Evolutionary conservation across 441 rosid species (phyloP).

Genomic region (Jatropha podagrica): DNA sequence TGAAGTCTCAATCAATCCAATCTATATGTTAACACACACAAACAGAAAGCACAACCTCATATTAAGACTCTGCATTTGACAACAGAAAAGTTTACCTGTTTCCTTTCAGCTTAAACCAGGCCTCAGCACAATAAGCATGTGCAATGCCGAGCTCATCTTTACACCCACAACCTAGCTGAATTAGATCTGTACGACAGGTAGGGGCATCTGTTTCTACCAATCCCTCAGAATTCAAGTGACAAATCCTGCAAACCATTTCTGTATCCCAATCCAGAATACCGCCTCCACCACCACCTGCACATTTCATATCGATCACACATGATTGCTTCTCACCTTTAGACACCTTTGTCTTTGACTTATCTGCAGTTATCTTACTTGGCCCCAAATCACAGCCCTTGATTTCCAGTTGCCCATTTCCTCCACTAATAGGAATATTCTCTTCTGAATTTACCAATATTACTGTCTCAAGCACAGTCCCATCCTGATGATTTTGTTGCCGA

Average conservation of each 20-base stretch:
- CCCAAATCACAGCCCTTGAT: slow-evolving; percentile 22
- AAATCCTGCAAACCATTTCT: slow-evolving; percentile 76
- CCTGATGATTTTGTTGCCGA: slow-evolving; percentile 31
- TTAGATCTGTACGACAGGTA: slow-evolving; percentile 38
- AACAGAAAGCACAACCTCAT: background rate
- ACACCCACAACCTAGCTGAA: slow-evolving; percentile 83
- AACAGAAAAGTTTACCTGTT: slow-evolving; percentile 56
- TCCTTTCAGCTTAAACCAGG: slow-evolving; percentile 90
- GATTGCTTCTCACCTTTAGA: slow-evolving; percentile 39
- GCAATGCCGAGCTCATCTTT: slow-evolving; percentile 87
- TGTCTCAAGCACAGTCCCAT: slow-evolving; percentile 31
- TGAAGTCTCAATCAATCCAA: slow-evolving; percentile 12
- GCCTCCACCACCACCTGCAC: slow-evolving; percentile 30
- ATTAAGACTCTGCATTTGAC: background rate
- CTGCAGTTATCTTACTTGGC: slow-evolving; percentile 28
- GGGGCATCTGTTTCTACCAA: slow-evolving; percentile 27
- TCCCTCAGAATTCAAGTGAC: slow-evolving; percentile 70
- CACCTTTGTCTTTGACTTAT: slow-evolving; percentile 33
- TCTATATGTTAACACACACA: background rate
- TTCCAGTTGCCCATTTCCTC: slow-evolving; percentile 23
- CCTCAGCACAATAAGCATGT: slow-evolving; percentile 80
- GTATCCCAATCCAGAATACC: slow-evolving; percentile 38
- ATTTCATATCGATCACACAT: slow-evolving; percentile 43
- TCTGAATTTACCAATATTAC: slow-evolving; percentile 31
- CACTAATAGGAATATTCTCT: slow-evolving; percentile 28